Percentiles rank a stretch among this genome's conserved stretches.
These are phyloP conservation scores for Syzygium oleosum DNA, from an alignment of 345 rosid genomes.

Conservation along the genomic window DNA sequence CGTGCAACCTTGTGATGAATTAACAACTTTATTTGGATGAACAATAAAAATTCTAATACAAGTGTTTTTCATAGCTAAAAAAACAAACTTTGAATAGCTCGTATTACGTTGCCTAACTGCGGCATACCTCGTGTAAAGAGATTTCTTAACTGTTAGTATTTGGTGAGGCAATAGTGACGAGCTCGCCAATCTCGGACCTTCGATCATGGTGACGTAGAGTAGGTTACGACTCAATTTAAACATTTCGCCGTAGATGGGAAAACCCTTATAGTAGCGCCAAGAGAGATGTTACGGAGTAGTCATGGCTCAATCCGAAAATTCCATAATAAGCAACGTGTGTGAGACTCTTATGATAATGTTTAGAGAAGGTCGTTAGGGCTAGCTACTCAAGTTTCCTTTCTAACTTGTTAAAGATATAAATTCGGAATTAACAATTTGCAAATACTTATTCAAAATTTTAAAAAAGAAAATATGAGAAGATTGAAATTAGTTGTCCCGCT, in stretches of 20 bases:
- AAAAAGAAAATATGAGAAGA: background rate
- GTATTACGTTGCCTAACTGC: rapidly evolving
- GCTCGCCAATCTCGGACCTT: rapidly evolving
- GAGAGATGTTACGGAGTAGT: background rate
- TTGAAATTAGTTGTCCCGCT: background rate
- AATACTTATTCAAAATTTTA: background rate
- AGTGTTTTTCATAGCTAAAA: too few relatives aligned
- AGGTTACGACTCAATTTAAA: background rate
- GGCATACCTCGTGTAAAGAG: background rate
- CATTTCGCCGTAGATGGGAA: rapidly evolving
- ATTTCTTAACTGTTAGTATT: rapidly evolving
- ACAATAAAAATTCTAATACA: too few relatives aligned
- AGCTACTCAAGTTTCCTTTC: rapidly evolving
- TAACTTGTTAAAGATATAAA: background rate
- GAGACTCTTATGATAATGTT: background rate
- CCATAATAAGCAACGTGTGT: rapidly evolving
- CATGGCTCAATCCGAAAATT: background rate
- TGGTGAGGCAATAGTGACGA: rapidly evolving
- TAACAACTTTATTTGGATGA: background rate
- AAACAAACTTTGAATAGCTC: background rate
- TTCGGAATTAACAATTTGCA: background rate
- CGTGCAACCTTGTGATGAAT: rapidly evolving
- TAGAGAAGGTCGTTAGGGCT: rapidly evolving
- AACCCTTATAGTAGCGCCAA: rapidly evolving
- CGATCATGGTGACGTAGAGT: background rate